Percentiles rank a stretch among this genome's conserved stretches.
Conservation (phyloP, 495 filamentous ascomycete genomes). For the Penicillium odoratum region DNA sequence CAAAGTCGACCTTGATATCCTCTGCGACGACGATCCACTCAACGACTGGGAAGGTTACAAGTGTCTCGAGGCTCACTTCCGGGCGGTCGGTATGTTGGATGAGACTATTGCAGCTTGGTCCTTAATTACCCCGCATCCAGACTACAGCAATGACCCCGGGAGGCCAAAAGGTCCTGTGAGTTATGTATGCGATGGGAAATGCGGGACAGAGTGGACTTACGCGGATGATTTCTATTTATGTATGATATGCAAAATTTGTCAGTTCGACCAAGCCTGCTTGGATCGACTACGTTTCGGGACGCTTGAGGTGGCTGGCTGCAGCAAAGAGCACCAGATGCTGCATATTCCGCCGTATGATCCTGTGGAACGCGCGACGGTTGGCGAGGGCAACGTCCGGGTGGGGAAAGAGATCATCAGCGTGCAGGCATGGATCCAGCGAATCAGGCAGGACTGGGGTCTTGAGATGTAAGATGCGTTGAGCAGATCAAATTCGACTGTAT, state of each 20-base stretch:
- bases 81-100: conserved; percentile 17
- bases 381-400: conserved; percentile 30
- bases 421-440: conserved; percentile 32
- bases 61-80: conserved; percentile 23
- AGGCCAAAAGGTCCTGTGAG: not conserved
- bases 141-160: not conserved
- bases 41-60: conserved; percentile 43
- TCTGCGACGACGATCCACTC: conserved; percentile 42
- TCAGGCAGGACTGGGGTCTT: conserved; percentile 13
- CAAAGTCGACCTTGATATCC: conserved; percentile 38
- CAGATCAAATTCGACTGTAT: too few relatives aligned
- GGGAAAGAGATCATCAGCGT: conserved; percentile 33
- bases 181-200: not conserved
- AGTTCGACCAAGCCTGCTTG: not conserved
- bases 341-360: conserved; percentile 36
- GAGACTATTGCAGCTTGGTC: conserved; percentile 24
- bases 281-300: conserved; percentile 24
- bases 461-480: not conserved
- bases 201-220: not conserved
- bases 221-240: not conserved
- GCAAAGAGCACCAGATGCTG: conserved; percentile 37
- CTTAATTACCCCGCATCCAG: conserved; percentile 6
- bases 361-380: conserved; percentile 12
- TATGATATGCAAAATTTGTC: not conserved
- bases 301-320: conserved; percentile 30